These are phyloP conservation scores for Aspergillus texensis DNA, from an alignment of 2,329 filamentous ascomycete genomes.

Conservation along the genomic window DNA sequence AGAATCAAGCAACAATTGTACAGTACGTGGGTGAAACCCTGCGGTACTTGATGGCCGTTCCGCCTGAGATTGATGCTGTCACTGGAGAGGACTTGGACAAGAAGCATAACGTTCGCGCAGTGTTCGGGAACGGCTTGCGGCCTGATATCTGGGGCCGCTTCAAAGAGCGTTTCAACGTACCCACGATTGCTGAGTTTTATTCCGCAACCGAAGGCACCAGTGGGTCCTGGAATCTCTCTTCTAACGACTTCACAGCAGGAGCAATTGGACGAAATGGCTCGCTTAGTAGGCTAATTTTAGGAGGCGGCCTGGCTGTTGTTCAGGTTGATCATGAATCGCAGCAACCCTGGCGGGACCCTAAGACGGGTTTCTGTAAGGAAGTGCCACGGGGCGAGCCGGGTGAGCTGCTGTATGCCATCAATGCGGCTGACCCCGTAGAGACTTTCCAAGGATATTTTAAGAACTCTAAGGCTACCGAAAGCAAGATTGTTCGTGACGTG, in stretches of 20 bases:
- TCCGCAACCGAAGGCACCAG: conserved; percentile 73
- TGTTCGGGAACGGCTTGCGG: conserved; percentile 82
- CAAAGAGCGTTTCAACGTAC: conserved; percentile 77
- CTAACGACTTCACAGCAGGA: conserved; percentile 73
- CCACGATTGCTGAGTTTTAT: conserved; percentile 78
- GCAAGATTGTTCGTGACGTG: conserved; percentile 75
- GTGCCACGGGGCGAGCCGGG: conserved; percentile 66
- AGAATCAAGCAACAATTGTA: conserved; percentile 70
- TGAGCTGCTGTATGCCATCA: conserved; percentile 74
- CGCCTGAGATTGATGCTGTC: conserved; percentile 61
- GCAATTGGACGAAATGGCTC: conserved; percentile 75
- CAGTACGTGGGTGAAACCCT: conserved; percentile 90
- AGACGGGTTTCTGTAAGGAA: conserved; percentile 68
- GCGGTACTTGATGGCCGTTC: conserved; percentile 74
- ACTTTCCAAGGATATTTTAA: conserved; percentile 83
- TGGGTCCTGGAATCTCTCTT: conserved; percentile 71
- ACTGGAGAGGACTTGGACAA: conserved; percentile 72
- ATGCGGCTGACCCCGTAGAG: conserved; percentile 62
- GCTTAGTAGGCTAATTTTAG: conserved; percentile 60
- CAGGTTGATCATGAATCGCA: conserved; percentile 73
- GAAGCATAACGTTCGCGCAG: conserved; percentile 71
- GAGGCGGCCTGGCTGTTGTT: conserved; percentile 60
- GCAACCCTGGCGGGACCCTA: conserved; percentile 65
- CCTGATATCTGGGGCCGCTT: conserved; percentile 85
- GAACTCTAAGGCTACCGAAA: conserved; percentile 68